Base-by-base conservation (phyloP, 352 stramenopile species). In the Phytophthora brassicae region DNA sequence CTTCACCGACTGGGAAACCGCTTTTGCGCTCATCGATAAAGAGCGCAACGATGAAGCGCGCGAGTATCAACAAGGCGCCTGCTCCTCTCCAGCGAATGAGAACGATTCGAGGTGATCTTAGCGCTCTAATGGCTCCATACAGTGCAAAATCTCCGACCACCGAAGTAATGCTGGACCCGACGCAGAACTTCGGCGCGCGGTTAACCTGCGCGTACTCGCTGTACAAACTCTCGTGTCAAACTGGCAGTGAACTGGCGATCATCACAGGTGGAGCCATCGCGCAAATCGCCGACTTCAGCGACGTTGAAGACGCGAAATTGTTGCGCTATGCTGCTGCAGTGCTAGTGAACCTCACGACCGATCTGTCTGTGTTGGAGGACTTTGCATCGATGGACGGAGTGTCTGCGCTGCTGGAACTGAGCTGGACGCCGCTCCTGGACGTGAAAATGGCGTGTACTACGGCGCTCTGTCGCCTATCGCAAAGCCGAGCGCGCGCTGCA, bases 171-270 rank as follows among this genome's bases (percentile, higher is more conserved):
- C 22, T 55, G 9, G 41, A 66, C 1, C 17, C 52, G 9, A 51
- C 66, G 0, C 29, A 81, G 8, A 90, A 94, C 54, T 23, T 89
- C 2, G 79, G 80, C 22, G 80, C 77, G 0, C 72, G 82, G 7
- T 47, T 88, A 2, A 83, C 73, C n/a, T 94, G 85, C 51, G 82
- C 81, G 2, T 70, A 77, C 17, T 94, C 85, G 9, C 64, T 94
- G 0, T 94, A 91, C 70, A 94, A 94, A 44, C 60, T 94, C 0
- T 94, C 82, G 4, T 90, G 84, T 14, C 81, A 91, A 48, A 11
- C 23, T 6, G 75, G 72, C 0, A 75, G 54, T 13, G 85, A 94
- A 31, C 36, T 77, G 5, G 66, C 75, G 4, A 90, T 94, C 56
- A 85, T 94, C 24, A 31, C 69, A 1, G 79, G 79, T 14, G 83